Percentiles rank a stretch among this genome's conserved stretches.
Conservation (phyloP, 139 green algal genomes). For the Micractinium conductrix region DNA sequence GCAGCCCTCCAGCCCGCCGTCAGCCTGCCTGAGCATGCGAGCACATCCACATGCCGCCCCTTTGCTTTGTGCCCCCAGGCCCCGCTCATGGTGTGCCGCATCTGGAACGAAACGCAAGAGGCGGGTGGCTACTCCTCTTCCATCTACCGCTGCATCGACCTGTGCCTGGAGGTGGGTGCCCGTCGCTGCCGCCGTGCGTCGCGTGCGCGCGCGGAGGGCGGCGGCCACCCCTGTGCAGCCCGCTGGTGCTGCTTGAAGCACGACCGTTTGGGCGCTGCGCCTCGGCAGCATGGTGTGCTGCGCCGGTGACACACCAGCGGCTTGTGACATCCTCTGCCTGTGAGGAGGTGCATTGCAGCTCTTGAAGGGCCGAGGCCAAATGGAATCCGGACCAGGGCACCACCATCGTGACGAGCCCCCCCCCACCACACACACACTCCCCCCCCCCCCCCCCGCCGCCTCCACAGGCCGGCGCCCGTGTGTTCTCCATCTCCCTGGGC, state of each 20-base stretch:
- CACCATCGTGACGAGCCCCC: too few relatives aligned
- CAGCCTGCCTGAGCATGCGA: too few relatives aligned
- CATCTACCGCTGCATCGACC: conserved; percentile 7
- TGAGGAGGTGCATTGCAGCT: too few relatives aligned
- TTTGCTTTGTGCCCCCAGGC: neutral
- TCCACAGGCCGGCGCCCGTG: neutral
- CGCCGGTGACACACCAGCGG: too few relatives aligned
- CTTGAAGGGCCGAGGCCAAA: neutral
- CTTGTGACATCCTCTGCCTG: neutral
- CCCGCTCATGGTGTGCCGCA: conserved; percentile 20
- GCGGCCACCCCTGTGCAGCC: neutral
- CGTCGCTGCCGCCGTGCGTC: neutral
- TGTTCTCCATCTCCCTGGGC: conserved; percentile 11
- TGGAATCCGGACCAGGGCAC: neutral
- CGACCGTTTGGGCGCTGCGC: too few relatives aligned
- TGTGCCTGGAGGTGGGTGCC: conserved; percentile 5
- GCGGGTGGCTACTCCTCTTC: neutral
- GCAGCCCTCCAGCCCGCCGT: neutral
- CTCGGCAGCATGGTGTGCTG: too few relatives aligned
- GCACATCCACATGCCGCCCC: neutral
- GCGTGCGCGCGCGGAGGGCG: too few relatives aligned
- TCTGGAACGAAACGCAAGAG: neutral
- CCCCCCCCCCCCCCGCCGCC: too few relatives aligned
- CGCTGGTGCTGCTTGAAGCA: neutral
- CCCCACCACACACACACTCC: too few relatives aligned